Conservation (phyloP, 2,329 filamentous ascomycete species). For the Orbilia javanica region DNA sequence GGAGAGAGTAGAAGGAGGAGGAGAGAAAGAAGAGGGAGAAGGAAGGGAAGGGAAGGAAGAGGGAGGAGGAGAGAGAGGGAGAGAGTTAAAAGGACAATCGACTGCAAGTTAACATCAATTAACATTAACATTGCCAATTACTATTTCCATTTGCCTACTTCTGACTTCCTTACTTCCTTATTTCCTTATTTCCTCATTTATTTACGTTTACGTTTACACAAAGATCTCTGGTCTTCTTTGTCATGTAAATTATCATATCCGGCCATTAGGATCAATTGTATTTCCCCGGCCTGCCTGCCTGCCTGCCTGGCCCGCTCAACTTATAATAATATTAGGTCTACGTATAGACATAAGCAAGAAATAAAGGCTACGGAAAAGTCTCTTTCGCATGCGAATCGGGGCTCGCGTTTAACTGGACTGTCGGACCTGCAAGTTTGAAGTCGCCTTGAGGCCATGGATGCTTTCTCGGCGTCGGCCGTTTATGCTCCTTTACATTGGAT, state of each 20-base stretch:
- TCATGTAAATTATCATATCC: background rate
- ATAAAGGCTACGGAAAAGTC: background rate
- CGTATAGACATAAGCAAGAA: no score
- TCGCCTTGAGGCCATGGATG: conserved; percentile 37
- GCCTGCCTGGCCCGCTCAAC: no score
- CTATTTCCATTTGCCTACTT: no score
- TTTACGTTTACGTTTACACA: conserved; percentile 43
- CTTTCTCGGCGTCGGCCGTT: conserved; percentile 54
- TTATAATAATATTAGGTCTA: no score
- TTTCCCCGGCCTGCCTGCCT: conserved; percentile 4
- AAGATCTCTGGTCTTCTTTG: background rate
- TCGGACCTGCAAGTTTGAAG: conserved; percentile 1
- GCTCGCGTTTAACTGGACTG: background rate
- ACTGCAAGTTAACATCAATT: conserved; percentile 16
- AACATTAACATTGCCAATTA: no score
- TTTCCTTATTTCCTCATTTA: no score
- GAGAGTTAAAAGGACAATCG: background rate
- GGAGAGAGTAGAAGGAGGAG: background rate
- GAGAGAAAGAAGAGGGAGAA: conserved; percentile 7
- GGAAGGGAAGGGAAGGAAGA: background rate
- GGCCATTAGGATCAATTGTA: conserved; percentile 8
- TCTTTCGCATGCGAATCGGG: conserved; percentile 19
- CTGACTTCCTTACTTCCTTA: no score
- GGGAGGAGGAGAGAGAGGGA: background rate
- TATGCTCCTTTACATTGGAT: conserved; percentile 30